These are phyloP conservation scores for Saprolegnia parasitica DNA, from an alignment of 352 stramenopile species.

Conservation along the genomic window DNA sequence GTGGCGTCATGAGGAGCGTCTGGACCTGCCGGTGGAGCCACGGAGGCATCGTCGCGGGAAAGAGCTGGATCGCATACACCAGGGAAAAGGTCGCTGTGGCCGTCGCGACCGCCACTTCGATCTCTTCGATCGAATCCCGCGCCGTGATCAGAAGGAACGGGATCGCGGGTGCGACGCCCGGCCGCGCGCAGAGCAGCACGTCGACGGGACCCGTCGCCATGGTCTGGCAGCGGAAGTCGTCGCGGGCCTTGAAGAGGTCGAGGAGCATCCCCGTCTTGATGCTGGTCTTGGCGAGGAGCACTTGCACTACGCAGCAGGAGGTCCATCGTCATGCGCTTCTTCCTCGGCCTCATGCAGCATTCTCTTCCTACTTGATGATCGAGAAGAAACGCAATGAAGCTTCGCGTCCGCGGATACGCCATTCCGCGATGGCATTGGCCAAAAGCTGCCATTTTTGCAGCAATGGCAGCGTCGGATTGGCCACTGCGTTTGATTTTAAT, in stretches of 20 bases:
- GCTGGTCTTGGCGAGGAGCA: constrained; percentile 12
- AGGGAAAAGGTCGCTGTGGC: constrained; percentile 1
- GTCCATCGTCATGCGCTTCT: neutral
- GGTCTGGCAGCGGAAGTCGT: neutral
- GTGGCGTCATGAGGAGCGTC: neutral
- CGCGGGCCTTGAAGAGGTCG: neutral
- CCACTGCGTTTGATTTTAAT: neutral
- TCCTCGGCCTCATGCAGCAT: neutral
- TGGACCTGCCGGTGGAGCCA: neutral
- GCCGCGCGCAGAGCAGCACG: constrained; percentile 8
- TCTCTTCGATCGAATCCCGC: neutral
- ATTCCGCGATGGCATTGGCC: neutral
- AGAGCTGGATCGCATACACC: constrained; percentile 14
- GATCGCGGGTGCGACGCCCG: neutral
- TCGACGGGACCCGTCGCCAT: neutral
- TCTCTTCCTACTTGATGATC: neutral
- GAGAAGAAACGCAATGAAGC: neutral
- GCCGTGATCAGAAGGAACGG: constrained; percentile 10
- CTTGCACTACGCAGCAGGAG: constrained; percentile 2
- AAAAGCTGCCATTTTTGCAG: neutral
- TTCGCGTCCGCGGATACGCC: neutral
- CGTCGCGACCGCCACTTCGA: neutral
- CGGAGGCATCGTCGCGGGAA: constrained; percentile 4
- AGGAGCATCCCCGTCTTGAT: neutral
- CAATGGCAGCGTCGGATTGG: neutral